Conservation (phyloP, 2,329 filamentous ascomycete genomes). For the Herpotrichia juniperi region DNA sequence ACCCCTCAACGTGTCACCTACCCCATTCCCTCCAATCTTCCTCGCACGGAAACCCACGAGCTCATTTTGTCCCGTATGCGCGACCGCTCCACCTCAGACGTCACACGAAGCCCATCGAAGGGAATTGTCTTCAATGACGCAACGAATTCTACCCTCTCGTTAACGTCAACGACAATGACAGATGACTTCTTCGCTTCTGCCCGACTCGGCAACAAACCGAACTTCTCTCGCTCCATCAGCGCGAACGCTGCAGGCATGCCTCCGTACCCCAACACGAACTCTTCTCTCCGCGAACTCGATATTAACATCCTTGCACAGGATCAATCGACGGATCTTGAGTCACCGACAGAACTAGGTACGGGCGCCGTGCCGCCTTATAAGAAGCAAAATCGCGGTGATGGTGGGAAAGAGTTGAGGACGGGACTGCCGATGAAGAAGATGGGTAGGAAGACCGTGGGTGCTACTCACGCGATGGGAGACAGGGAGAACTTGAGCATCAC, state of each 20-base stretch:
- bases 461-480: slow-evolving; percentile 43
- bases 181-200: slow-evolving; percentile 31
- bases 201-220: slow-evolving; percentile 24
- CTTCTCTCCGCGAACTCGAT: slow-evolving; percentile 55
- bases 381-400: slow-evolving; percentile 49
- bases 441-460: slow-evolving; percentile 50
- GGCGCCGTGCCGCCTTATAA: slow-evolving; percentile 48
- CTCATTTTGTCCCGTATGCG: slow-evolving; percentile 58
- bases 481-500: slow-evolving; percentile 49
- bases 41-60: slow-evolving; percentile 72
- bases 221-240: slow-evolving; percentile 33
- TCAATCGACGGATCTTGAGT: slow-evolving; percentile 29
- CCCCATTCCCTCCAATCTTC: slow-evolving; percentile 78
- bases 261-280: too few species aligned
- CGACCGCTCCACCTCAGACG: slow-evolving; percentile 40
- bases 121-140: slow-evolving; percentile 60
- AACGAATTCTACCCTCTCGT: slow-evolving; percentile 43
- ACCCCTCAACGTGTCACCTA: slow-evolving; percentile 85
- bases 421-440: slow-evolving; percentile 54
- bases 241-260: slow-evolving; percentile 27
- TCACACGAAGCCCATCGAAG: slow-evolving; percentile 53
- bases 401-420: slow-evolving; percentile 36
- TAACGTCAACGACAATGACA: slow-evolving; percentile 16
- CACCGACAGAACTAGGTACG: slow-evolving; percentile 31
- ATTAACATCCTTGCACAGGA: slow-evolving; percentile 51